A percentile compares a stretch with the other conserved stretches of the same genome.
Conservation (phyloP, 2,329 filamentous ascomycete genomes). For the Calonectria montana region DNA sequence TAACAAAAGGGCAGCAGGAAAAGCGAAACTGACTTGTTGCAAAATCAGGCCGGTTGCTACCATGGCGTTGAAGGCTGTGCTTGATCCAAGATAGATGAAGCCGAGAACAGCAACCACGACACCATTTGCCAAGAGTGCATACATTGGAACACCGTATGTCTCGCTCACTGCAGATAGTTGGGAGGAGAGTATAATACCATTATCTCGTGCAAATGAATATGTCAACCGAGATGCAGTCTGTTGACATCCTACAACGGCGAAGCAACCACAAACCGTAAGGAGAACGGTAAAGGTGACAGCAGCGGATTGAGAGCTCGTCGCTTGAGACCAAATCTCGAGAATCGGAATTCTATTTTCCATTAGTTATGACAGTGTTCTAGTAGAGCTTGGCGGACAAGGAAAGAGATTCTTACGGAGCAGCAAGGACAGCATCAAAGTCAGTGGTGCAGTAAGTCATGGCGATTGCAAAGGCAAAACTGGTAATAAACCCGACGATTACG, state of each 20-base stretch:
- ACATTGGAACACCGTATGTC: constrained; percentile 11
- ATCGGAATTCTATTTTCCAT: constrained; percentile 7
- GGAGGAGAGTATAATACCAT: constrained; percentile 20
- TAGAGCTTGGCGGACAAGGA: too few relatives aligned
- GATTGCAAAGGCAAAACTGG: constrained; percentile 45
- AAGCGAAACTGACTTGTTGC: constrained; percentile 25
- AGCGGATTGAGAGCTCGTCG: constrained; percentile 11
- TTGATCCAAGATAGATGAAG: constrained; percentile 25
- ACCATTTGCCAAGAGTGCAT: constrained; percentile 16
- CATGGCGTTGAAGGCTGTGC: constrained; percentile 27
- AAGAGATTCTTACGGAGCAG: constrained; percentile 3
- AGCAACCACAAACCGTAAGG: constrained; percentile 26
- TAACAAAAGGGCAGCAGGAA: constrained; percentile 19
- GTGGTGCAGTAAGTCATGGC: constrained; percentile 42
- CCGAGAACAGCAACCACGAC: constrained; percentile 20
- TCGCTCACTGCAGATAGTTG: constrained; percentile 9
- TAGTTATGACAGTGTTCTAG: background rate
- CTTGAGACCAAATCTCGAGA: constrained; percentile 22
- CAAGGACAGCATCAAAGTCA: constrained; percentile 32
- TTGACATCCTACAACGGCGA: constrained; percentile 25
- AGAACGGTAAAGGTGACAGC: constrained; percentile 14
- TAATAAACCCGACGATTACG: constrained; percentile 48
- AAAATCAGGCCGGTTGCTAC: constrained; percentile 22
- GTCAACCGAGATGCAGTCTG: constrained; percentile 34
- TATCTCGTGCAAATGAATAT: constrained; percentile 33